Base-by-base conservation (phyloP, 106 monocot species). In the Agapanthus africanus region DNA sequence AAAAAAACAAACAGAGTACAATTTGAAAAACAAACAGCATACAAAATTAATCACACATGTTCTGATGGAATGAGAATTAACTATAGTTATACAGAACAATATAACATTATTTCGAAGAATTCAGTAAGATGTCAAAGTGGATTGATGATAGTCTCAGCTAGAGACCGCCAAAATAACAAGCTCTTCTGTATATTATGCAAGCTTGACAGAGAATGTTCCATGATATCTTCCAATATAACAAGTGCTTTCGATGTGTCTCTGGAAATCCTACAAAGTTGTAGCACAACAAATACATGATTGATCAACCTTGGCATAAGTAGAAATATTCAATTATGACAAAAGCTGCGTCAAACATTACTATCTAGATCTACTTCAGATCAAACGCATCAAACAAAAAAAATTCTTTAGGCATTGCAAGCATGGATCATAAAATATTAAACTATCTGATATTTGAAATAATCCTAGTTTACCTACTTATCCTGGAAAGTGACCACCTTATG, bases 171-270 rank as follows among this genome's bases (percentile, higher is more conserved):
- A 76, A 91, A 97, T 15, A 78, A 59, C 76, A 97, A 66, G 56
- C 80, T 95, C 71, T 88, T 95, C 40, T 88, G 88, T 39, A 91
- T 76, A 52, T 38, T 47, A 65, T 88, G 95, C 74, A 95, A 74
- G 74, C 71, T 86, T 52, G 74, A 82, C 30, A 91, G 36, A 38
- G 71, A 56, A 27, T 74, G 79, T 19, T 84, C 80, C 59, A 82
- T 73, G 40, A 91, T 81, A 68, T 97, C 95, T 70, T 97, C 85
- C 65, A 91, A 71, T 31, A 87, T 56, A 50, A 59, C 36, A 60
- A 79, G 38, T 36, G 82, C 57, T 74, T 38, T 74, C 4, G 95
- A 78, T 61, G 71, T 56, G 72, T 84, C 84, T 57, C 51, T 69
- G 26, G 70, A 46, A 49, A 69, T 71, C 71, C 95, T 95, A 68